phyloP scores from a whole-genome alignment of 78 protist species.

The Cyanophora paradoxa region DNA sequence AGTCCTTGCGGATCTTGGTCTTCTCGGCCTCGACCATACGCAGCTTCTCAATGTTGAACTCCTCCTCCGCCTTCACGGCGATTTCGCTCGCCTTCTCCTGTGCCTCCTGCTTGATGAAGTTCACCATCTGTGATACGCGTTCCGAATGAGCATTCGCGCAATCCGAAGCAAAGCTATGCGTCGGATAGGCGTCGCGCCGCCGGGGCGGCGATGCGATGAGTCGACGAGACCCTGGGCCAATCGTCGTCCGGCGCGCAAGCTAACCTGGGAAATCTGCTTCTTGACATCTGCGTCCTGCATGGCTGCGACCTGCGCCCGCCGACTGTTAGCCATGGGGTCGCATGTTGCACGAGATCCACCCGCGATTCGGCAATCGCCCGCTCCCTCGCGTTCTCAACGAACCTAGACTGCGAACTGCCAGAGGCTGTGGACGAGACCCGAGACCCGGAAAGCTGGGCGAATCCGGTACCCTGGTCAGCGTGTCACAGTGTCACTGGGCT shows the following conservation, averaged over 20 bases:
- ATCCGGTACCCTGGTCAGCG: too few species aligned
- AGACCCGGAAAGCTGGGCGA: too few species aligned
- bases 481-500: too few species aligned
- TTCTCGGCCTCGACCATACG: conserved; percentile 63
- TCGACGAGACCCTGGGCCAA: neutral
- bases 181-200: too few species aligned
- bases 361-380: too few species aligned
- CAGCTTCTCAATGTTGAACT: conserved; percentile 68
- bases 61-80: conserved; percentile 61
- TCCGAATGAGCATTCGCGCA: neutral
- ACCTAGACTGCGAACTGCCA: too few species aligned
- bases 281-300: conserved; percentile 4
- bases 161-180: neutral
- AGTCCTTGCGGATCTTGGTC: conserved; percentile 59
- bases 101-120: conserved; percentile 71
- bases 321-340: too few species aligned
- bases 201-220: neutral
- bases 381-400: too few species aligned
- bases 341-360: too few species aligned
- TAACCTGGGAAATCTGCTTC: neutral
- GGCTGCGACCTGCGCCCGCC: too few species aligned
- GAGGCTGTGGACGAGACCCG: too few species aligned
- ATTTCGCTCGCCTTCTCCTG: conserved; percentile 68
- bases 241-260: neutral
- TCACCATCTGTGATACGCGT: conserved; percentile 59